Base-by-base conservation (phyloP, 257 asterid species). In the Voacanga thouarsii region DNA sequence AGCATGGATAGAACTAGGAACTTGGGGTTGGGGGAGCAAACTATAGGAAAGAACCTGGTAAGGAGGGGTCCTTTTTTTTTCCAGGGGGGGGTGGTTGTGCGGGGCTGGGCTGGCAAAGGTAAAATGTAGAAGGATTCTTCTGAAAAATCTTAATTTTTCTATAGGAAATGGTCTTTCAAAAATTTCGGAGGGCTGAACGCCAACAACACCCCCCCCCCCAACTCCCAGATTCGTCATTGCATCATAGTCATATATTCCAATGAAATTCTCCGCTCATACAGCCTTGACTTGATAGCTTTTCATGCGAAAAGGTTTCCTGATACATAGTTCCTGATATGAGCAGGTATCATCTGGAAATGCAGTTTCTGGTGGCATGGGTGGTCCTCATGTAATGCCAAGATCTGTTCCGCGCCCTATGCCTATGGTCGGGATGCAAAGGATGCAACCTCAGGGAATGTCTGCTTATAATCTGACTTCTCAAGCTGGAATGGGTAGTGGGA, bases 351-450 rank as follows among this genome's bases (percentile, higher is more conserved):
- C 97, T 41, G 96, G 93, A 75, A 89, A 89, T 86, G 79, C 89
- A 9, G 83, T 84, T 76, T 76, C 97, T 33, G 93, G 95, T 75
- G 89, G 89, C 71, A 87, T 91, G 87, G 86, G 80, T 66, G 98
- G 97, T 77, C 85, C 89, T 64, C 97, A 95, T 82, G 94, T 83
- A 67, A 93, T 91, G 92, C 91, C 85, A 81, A 91, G 99, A 85
- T 84, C 97, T 55, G 89, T 90, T 77, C 94, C 96, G 53, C 92
- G 98, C 21, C 93, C 96, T 10, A 89, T 93, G 91, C 87, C 86
- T 78, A 87, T 92, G 92, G 93, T 84, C 33, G 93, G 93, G 79
- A 89, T 90, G 96, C 96, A 83, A 66, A 88, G 99, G 75, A 87
- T 93, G 90, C 99, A 88, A 83, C 89, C 96, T 77, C 92, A 90